Evolutionary conservation across 2,329 filamentous ascomycete genomes (phyloP), one percentile per base, ranked within the genome.

Genomic region (Fusarium hainanense): DNA sequence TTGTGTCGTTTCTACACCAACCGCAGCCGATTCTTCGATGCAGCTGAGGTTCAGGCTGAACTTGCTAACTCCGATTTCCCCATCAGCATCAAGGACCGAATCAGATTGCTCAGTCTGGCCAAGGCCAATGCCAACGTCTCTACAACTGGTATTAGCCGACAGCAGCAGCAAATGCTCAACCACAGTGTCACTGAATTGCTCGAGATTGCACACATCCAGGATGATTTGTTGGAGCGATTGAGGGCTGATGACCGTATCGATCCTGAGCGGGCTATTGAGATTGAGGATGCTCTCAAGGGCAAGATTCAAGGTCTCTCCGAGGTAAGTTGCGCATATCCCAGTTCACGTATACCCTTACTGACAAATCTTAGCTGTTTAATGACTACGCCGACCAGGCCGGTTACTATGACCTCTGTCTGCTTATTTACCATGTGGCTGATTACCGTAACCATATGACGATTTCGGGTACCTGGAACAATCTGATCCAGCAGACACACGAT

Each of bases 1-100:
- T 87, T 99, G 7, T 99, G 95, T 88, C 90, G 90, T 60, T 99
- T 97, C 82, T 96, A 96, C 79, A 93, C 93, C 7, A 93, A 95
- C 78, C 90, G 93, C 42, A 89, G 91, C 71, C 88, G 91, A 62
- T 98, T 92, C 81, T 93, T 94, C 68, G 90, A 96, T 58, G 96
- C 96, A 13, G 96, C 96, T 6, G 87, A 90, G 65, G 95, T 98
- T 4, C 95, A 99, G 77, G 87, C 91, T 61, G 85, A 92, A 54
- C 88, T 99, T 32, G 94, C 94, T 0, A 90, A 92, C 77, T 96
- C 93, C n/a, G 87, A 90, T 27, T 96, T 98, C 71, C 77, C 84
- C 6, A 86, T 99, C 34, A 83, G 88, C n/a, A 88, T 99, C 71
- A 93, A 94, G 76, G 90, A 92, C 64, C 89, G 96, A 43, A 96